Evolutionary conservation across 306 rosid species (phyloP).

Genomic region (Lupinus albus): DNA sequence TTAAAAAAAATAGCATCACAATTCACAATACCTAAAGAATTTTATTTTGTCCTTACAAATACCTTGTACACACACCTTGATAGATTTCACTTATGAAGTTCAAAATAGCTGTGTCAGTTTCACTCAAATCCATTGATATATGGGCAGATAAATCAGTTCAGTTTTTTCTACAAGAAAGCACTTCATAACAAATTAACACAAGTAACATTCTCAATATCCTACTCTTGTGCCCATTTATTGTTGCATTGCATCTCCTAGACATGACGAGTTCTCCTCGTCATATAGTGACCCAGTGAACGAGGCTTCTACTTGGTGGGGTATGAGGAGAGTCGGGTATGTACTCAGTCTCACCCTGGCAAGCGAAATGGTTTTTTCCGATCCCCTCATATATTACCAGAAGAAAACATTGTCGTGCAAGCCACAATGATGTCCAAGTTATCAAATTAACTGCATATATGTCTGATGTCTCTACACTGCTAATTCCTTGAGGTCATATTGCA

Average conservation of each 20-base stretch:
- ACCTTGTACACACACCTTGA: neutral
- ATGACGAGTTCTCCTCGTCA: neutral
- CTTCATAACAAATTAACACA: neutral
- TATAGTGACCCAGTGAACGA: too few relatives aligned
- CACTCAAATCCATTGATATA: too few relatives aligned
- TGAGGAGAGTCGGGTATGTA: too few relatives aligned
- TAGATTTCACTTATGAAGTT: neutral
- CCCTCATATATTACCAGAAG: constrained; percentile 6
- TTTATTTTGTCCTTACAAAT: too few relatives aligned
- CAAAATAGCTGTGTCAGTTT: neutral
- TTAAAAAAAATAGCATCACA: too few relatives aligned
- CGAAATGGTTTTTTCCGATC: too few relatives aligned
- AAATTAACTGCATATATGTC: constrained; percentile 18
- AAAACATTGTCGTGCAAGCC: neutral
- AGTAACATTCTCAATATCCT: constrained; percentile 1
- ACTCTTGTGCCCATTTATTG: neutral
- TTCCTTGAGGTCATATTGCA: constrained; percentile 70
- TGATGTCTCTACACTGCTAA: constrained; percentile 41
- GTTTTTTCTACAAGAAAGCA: neutral
- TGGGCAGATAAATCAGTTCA: neutral
- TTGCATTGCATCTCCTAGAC: constrained; percentile 9
- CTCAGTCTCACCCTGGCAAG: too few relatives aligned
- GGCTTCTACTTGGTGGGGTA: too few relatives aligned
- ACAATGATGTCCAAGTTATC: neutral
- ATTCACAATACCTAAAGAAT: too few relatives aligned